Evolutionary conservation across 495 filamentous ascomycete genomes (phyloP), one percentile per base, ranked within the genome.

Genomic region (Hamigera avellanea): DNA sequence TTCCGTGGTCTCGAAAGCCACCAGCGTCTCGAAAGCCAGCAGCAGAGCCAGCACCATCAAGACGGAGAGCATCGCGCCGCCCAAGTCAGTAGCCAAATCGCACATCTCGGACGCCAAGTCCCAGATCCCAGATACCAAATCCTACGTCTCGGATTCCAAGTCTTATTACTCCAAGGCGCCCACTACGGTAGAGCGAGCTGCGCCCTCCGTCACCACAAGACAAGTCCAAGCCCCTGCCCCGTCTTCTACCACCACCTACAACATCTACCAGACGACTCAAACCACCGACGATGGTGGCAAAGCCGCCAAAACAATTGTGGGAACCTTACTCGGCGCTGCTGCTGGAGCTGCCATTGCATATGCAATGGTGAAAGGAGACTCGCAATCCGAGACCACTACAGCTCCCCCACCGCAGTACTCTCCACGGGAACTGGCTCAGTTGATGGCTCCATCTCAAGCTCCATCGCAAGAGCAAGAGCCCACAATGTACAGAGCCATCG

Each of bases 261-360:
- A 30, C 28, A 30, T 30, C 28, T 30, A 30, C n/a, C 28, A 30
- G n/a, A 30, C 28, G n/a, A 13, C 55, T 7, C 60, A 54, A 19
- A 39, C 36, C 1, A 36, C 46, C 9, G 64, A 62, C 23, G 62
- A 69, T 35, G 53, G 53, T 16, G 56, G 52, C 37, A 65, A 53
- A 34, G 53, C 55, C 13, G 62, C 63, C 15, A 67, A 67, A 42
- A 77, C 76, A 1, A 60, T 93, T 17, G 66, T 91, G 6, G 84
- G 83, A 8, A 81, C 80, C 2, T 69, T 87, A 32, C 73, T 86
- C 5, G 86, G 82, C 15, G 85, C 79, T 13, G 82, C 81, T 7
- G 74, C 81, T 2, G 86, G 81, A 33, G 81, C 80, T 10, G 80
- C 78, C 0, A 51, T 86, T 26, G 79, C 81, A 1, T 89, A 88